A percentile compares a stretch with the other conserved stretches of the same genome.
These are phyloP conservation scores for Hypoxylon sp. DNA, from an alignment of 2,329 filamentous ascomycete species.

Conservation along the genomic window DNA sequence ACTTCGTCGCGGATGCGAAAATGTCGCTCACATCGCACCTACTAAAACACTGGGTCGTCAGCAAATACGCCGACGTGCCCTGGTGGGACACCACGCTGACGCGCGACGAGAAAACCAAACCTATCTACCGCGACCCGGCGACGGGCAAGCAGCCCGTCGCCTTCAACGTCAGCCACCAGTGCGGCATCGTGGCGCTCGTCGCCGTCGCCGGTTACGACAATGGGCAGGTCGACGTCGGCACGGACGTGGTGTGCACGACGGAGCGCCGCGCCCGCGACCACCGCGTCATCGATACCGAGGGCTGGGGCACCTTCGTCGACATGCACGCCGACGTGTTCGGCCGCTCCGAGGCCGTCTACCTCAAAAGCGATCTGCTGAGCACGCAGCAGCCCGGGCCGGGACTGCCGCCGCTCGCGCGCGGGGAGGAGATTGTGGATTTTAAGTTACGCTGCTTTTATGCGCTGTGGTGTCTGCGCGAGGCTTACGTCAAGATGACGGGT, in stretches of 20 bases:
- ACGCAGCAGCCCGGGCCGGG: conserved; percentile 38
- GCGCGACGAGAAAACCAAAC: conserved; percentile 69
- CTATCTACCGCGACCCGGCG: conserved; percentile 65
- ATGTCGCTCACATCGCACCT: conserved; percentile 80
- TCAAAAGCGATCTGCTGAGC: conserved; percentile 64
- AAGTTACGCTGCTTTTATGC: conserved; percentile 81
- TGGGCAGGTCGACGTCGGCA: conserved; percentile 70
- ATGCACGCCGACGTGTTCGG: conserved; percentile 80
- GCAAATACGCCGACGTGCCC: conserved; percentile 68
- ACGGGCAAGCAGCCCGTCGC: conserved; percentile 63
- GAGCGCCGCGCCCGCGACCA: conserved; percentile 77
- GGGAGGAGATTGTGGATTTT: conserved; percentile 65
- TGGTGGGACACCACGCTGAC: conserved; percentile 73
- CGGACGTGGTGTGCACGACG: conserved; percentile 81
- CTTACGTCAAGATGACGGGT: conserved; percentile 86
- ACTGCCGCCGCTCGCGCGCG: conserved; percentile 46
- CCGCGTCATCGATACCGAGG: conserved; percentile 66
- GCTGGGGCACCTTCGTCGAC: conserved; percentile 78
- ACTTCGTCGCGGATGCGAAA: conserved; percentile 79
- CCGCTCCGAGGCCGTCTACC: conserved; percentile 71
- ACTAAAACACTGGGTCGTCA: conserved; percentile 79
- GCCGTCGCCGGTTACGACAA: conserved; percentile 62
- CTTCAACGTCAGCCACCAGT: conserved; percentile 87
- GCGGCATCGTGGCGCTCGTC: conserved; percentile 78
- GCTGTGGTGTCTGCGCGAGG: conserved; percentile 84